These are phyloP conservation scores for Bauhinia variegata DNA, from an alignment of 306 rosid genomes.

Conservation along the genomic window DNA sequence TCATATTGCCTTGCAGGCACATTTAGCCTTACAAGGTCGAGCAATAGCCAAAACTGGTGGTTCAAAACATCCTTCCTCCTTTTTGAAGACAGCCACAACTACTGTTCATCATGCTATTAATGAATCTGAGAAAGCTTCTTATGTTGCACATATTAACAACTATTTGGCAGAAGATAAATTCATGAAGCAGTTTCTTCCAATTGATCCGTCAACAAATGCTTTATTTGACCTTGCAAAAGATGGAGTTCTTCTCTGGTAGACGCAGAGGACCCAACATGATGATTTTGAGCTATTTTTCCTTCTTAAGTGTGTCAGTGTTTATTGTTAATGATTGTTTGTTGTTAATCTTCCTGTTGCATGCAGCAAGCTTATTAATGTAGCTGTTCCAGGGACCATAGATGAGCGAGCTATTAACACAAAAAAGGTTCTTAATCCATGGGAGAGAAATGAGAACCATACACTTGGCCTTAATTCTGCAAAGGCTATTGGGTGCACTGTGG, in stretches of 20 bases:
- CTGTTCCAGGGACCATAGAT: slow-evolving; percentile 99
- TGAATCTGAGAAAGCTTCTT: slow-evolving; percentile 92
- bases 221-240: slow-evolving; percentile 91
- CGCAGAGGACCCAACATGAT: slow-evolving; percentile 33
- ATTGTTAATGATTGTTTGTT: slow-evolving; percentile 23
- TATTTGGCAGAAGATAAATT: slow-evolving; percentile 82
- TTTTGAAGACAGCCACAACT: slow-evolving; percentile 90
- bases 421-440: slow-evolving; percentile 93
- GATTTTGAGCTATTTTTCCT: background rate
- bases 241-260: slow-evolving; percentile 96
- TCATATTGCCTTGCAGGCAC: slow-evolving; percentile 62
- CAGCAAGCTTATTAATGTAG: slow-evolving; percentile 95
- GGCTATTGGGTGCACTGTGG: slow-evolving; percentile 99
- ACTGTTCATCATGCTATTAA: slow-evolving; percentile 87
- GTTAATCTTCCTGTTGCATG: slow-evolving; percentile 46
- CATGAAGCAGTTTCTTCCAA: slow-evolving; percentile 80
- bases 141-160: slow-evolving; percentile 87
- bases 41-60: slow-evolving; percentile 67
- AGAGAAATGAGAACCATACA: slow-evolving; percentile 97
- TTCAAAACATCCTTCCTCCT: slow-evolving; percentile 71
- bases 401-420: slow-evolving; percentile 98
- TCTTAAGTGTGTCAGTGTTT: slow-evolving; percentile 6
- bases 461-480: slow-evolving; percentile 97
- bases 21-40: slow-evolving; percentile 68
- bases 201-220: slow-evolving; percentile 75